Evolutionary conservation across 441 rosid genomes (phyloP), one percentile per base, ranked within the genome.

Genomic region (Populus hybrid): DNA sequence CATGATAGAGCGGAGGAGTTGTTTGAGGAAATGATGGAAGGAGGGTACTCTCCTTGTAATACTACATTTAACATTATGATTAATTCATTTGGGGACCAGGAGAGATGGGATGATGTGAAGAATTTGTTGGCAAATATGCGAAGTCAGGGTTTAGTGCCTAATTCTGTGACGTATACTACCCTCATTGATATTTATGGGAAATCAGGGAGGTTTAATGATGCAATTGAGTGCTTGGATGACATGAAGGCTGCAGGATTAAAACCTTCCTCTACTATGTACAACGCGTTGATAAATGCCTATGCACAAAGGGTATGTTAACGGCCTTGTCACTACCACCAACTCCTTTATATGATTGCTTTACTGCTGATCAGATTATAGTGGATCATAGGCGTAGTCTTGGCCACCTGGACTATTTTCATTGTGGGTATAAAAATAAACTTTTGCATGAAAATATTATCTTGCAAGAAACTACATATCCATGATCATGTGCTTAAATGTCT

Each of bases 231-330:
- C 84, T 84, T 96, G 86, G 97, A 92, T 67, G 93, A 82, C 79
- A 90, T 94, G 99, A 96, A 94, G 78, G 83, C 93, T 66, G 86
- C 86, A 6, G 98, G 98, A 63, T 78, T 93, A 79, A 88, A 84
- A 74, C 99, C 98, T 65, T 88, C 97, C 9, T 87, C 94, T 6
- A 88, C 99, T 23, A 92, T 92, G 98, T 96, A 93, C 84, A 94
- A 96, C 85, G 99, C 99, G 0, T 85, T 96, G 82, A 92, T 96
- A 85, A 94, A 96, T 83, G 99, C 98, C 50, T 96, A 96, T 80
- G 98, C 99, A 73, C 98, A 90, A 81, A 93, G 88, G 95, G 99
- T 94, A 84, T 30, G 83, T 77, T 66, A 38, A 61, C 78, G 18
- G 36, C 64, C 66, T 78, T 65, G 74, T 72, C 8, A 6, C 50